phyloP scores from a whole-genome alignment of 148 eudicot species.

The Rhododendron kiyosumense region DNA sequence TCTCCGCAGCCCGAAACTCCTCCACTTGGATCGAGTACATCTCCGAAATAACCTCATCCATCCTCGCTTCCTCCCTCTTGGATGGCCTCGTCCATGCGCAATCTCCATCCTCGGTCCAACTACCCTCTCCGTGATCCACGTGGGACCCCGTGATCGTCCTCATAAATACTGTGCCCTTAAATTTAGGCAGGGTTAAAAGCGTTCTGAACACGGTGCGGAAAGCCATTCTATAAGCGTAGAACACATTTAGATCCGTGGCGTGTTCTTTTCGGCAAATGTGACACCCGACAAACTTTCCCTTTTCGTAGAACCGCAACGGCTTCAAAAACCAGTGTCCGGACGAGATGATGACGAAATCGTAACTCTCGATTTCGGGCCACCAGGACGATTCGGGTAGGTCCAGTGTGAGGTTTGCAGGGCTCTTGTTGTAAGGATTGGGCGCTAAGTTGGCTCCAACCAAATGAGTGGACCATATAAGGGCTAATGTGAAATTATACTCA shows the following conservation, averaged over 20 bases:
- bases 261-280: constrained; percentile 32
- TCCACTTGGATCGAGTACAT: constrained; percentile 46
- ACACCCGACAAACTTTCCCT: constrained; percentile 39
- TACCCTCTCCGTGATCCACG: constrained; percentile 35
- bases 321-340: constrained; percentile 58
- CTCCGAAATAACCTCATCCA: constrained; percentile 34
- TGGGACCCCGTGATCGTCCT: constrained; percentile 57
- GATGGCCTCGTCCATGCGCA: constrained; percentile 43
- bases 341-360: constrained; percentile 43
- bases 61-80: constrained; percentile 23
- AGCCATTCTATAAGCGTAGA: constrained; percentile 41
- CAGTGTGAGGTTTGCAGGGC: constrained; percentile 35
- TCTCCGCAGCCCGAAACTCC: constrained; percentile 42
- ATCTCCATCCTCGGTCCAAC: constrained; percentile 59
- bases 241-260: constrained; percentile 19
- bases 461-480: constrained; percentile 20
- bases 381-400: constrained; percentile 48
- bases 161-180: constrained; percentile 43
- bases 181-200: constrained; percentile 21
- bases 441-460: constrained; percentile 12
- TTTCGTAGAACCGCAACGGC: constrained; percentile 37
- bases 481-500: constrained; percentile 33
- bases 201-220: constrained; percentile 47
- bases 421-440: not conserved
- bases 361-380: constrained; percentile 42